Evolutionary conservation across 2,329 filamentous ascomycete genomes (phyloP).

Genomic region (Botryotinia narcissicola): DNA sequence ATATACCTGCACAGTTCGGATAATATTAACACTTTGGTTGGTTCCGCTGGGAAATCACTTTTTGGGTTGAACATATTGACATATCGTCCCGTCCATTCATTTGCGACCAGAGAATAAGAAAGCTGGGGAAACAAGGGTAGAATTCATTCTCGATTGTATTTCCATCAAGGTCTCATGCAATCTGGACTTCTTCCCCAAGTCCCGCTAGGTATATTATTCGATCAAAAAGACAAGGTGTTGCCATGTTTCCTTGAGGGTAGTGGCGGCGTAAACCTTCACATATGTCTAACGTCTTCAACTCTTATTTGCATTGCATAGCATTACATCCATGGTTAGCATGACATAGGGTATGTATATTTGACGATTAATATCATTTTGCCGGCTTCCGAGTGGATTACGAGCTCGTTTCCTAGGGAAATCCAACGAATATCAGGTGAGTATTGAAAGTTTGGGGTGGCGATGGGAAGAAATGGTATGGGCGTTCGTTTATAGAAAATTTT

Average conservation of each 20-base stretch:
- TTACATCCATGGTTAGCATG: background rate
- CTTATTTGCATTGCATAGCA: constrained; percentile 21
- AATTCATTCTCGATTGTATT: background rate
- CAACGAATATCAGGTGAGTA: constrained; percentile 14
- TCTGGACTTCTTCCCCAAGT: constrained; percentile 4
- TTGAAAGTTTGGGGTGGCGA: background rate
- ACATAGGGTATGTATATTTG: background rate
- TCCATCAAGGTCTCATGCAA: background rate
- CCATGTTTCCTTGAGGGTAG: background rate
- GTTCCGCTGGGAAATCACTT: background rate
- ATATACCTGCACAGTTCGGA: background rate
- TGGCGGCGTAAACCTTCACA: constrained; percentile 16
- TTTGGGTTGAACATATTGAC: background rate
- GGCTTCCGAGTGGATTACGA: constrained; percentile 13
- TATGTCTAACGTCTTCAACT: constrained; percentile 28
- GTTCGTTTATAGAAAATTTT: background rate
- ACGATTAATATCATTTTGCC: constrained; percentile 2
- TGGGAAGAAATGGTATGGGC: background rate
- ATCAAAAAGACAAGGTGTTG: background rate
- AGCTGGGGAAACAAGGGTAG: constrained; percentile 18
- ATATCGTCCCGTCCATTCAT: background rate
- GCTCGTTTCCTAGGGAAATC: background rate
- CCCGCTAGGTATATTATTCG: background rate
- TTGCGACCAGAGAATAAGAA: background rate
- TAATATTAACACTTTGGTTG: background rate